A percentile compares a stretch with the other conserved stretches of the same genome.
Conservation (phyloP, 345 rosid species). For the Lepidium didymum region DNA sequence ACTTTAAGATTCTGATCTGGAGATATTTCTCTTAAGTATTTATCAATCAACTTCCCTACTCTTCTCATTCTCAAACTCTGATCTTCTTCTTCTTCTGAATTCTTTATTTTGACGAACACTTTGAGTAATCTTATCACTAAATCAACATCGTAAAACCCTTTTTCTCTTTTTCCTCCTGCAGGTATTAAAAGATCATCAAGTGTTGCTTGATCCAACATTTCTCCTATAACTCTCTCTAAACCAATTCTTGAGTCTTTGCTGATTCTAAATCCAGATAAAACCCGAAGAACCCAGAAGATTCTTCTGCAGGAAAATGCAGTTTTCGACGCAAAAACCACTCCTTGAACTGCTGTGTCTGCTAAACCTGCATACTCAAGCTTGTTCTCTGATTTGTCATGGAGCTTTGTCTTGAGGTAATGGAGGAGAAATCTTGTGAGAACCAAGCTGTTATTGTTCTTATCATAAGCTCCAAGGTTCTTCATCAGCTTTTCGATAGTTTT, state of each 20-base stretch:
- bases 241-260: constrained; percentile 47
- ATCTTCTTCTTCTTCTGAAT: constrained; percentile 22
- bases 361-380: constrained; percentile 34
- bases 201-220: constrained; percentile 61
- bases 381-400: constrained; percentile 23
- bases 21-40: constrained; percentile 62
- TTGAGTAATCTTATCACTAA: constrained; percentile 51
- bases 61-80: constrained; percentile 28
- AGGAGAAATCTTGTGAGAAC: constrained; percentile 66
- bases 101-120: constrained; percentile 33
- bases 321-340: constrained; percentile 37
- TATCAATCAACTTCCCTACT: constrained; percentile 51
- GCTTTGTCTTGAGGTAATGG: constrained; percentile 48
- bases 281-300: constrained; percentile 47
- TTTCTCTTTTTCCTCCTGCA: constrained; percentile 34
- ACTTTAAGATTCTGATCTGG: constrained; percentile 64
- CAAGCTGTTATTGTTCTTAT: constrained; percentile 42
- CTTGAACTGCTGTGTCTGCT: constrained; percentile 55
- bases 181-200: constrained; percentile 66
- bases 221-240: constrained; percentile 62
- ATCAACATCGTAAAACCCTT: constrained; percentile 50
- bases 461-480: constrained; percentile 42
- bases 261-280: constrained; percentile 42
- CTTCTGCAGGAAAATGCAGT: constrained; percentile 58
- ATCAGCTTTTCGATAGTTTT: constrained; percentile 39